Conservation (phyloP, 1,284 basidiomycete species). For the Acaromyces ingoldii region DNA sequence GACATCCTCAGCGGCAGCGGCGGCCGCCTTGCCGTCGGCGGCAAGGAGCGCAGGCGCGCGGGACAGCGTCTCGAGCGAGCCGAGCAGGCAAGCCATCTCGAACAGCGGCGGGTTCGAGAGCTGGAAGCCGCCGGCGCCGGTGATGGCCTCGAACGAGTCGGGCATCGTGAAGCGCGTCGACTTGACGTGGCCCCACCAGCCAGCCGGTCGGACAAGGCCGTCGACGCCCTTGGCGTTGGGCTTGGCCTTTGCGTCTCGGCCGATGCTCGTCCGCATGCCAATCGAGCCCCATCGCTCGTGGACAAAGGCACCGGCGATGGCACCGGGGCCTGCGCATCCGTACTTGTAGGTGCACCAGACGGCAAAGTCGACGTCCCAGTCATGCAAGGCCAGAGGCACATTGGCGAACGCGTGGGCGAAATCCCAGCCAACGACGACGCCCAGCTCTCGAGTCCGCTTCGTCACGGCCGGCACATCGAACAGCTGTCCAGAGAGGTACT, state of each 20-base stretch:
- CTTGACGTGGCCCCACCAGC: conserved; percentile 95
- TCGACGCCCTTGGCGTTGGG: conserved; percentile 13
- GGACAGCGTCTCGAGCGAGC: conserved; percentile 37
- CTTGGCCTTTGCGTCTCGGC: not conserved
- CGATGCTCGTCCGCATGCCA: conserved; percentile 2
- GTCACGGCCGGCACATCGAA: conserved; percentile 84
- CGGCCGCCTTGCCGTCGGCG: conserved; percentile 2
- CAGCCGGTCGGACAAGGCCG: conserved; percentile 64
- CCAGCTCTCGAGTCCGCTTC: conserved; percentile 62
- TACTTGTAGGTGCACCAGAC: conserved; percentile 60
- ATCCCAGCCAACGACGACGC: conserved; percentile 90
- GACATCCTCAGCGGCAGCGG: conserved; percentile 3
- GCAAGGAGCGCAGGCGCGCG: conserved; percentile 10
- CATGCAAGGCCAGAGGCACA: conserved; percentile 78
- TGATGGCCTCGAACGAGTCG: conserved; percentile 71
- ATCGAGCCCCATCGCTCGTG: conserved; percentile 63
- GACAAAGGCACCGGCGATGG: conserved; percentile 85
- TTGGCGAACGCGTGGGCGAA: conserved; percentile 94
- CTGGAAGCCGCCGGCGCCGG: conserved; percentile 89
- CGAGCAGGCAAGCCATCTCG: conserved; percentile 57
- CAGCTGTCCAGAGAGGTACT: conserved; percentile 96
- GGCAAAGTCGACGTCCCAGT: conserved; percentile 93
- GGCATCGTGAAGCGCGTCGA: conserved; percentile 87
- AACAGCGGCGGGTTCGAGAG: conserved; percentile 87
- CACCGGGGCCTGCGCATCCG: conserved; percentile 89